phyloP scores from a whole-genome alignment of 257 asterid genomes.

The Craterostigma plantagineum region DNA sequence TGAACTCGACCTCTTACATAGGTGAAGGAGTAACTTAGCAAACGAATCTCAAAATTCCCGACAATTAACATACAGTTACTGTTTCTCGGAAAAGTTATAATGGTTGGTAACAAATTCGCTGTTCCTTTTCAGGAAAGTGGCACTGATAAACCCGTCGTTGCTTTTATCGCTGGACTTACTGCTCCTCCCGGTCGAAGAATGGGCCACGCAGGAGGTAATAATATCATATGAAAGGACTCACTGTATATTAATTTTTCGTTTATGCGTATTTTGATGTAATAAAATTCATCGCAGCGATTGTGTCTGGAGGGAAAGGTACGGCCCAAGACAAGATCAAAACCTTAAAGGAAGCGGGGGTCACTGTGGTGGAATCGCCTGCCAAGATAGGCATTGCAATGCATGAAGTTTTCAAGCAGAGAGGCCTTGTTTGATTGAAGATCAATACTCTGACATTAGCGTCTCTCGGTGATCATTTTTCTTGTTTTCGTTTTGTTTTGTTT shows the following conservation, averaged over 20 bases:
- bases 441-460: neutral
- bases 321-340: conserved; percentile 9
- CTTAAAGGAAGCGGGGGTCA: conserved; percentile 68
- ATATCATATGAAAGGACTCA: no score
- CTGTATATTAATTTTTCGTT: no score
- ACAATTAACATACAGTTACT: neutral
- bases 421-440: conserved; percentile 27
- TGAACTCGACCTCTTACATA: no score
- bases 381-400: conserved; percentile 74
- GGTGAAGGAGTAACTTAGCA: no score
- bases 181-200: conserved; percentile 99
- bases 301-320: conserved; percentile 7
- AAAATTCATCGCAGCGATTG: conserved; percentile 4
- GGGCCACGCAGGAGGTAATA: conserved; percentile 98
- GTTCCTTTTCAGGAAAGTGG: conserved; percentile 56
- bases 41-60: no score
- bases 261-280: no score
- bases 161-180: conserved; percentile 96
- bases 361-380: conserved; percentile 92
- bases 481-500: neutral
- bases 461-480: neutral
- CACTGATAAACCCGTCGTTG: conserved; percentile 77
- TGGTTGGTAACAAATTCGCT: neutral
- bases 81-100: neutral
- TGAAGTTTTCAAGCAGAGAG: conserved; percentile 79